Conservation (phyloP, 2,329 filamentous ascomycete species). For the Claviceps maximensis region DNA sequence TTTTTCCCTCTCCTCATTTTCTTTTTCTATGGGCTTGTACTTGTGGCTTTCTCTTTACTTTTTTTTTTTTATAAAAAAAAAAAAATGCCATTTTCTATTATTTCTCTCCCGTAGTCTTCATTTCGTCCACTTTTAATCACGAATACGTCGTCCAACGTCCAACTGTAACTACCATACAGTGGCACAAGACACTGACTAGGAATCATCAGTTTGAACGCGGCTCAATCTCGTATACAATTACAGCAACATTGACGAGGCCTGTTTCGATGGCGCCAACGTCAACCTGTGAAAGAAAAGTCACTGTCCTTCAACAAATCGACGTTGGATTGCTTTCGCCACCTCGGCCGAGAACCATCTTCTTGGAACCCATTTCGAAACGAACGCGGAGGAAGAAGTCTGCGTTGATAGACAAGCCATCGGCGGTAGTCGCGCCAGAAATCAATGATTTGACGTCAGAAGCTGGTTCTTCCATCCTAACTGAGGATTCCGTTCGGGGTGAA, state of each 20-base stretch:
- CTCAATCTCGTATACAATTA: slow-evolving; percentile 82
- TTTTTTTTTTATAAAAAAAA: neutral
- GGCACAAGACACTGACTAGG: neutral
- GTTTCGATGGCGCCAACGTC: slow-evolving; percentile 71
- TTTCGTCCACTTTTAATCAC: too few species aligned
- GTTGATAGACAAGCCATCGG: slow-evolving; percentile 28
- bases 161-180: too few species aligned
- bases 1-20: neutral
- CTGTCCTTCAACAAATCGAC: slow-evolving; percentile 71
- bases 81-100: too few species aligned
- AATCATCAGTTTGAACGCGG: slow-evolving; percentile 78
- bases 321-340: slow-evolving; percentile 63
- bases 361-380: slow-evolving; percentile 72
- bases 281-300: slow-evolving; percentile 69
- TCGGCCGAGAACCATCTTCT: slow-evolving; percentile 67
- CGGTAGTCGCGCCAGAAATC: slow-evolving; percentile 27
- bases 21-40: neutral
- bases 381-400: slow-evolving; percentile 47
- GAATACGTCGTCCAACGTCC: too few species aligned
- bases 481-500: slow-evolving; percentile 24
- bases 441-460: slow-evolving; percentile 22
- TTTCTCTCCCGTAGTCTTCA: too few species aligned
- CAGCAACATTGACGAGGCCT: slow-evolving; percentile 77
- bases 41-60: too few species aligned
- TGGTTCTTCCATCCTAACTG: slow-evolving; percentile 22